phyloP scores from a whole-genome alignment of 768 basidiomycete genomes.

The Mrakia gelida region DNA sequence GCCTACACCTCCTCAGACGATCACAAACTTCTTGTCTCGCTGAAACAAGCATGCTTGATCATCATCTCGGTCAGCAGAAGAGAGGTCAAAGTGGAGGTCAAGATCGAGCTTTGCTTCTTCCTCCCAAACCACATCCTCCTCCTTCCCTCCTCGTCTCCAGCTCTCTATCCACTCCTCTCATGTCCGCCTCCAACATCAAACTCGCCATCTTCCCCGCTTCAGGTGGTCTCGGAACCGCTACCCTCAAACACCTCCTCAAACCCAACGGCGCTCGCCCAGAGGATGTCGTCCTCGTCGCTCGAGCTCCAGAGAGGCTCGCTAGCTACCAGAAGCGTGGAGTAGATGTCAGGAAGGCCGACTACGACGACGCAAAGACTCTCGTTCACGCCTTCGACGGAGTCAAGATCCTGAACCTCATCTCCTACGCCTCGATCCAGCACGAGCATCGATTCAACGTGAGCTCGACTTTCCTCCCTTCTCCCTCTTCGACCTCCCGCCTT shows the following conservation, averaged over 20 bases:
- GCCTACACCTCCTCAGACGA: too few species aligned
- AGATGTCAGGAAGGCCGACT: constrained; percentile 22
- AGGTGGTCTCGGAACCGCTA: constrained; percentile 32
- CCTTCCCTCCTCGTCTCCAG: not conserved
- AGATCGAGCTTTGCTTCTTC: too few species aligned
- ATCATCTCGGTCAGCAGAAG: too few species aligned
- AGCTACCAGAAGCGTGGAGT: not conserved
- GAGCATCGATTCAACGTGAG: constrained; percentile 31
- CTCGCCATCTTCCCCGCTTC: constrained; percentile 35
- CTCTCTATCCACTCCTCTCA: not conserved
- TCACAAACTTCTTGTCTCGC: too few species aligned
- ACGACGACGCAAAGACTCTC: constrained; percentile 23
- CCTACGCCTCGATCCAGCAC: constrained; percentile 25
- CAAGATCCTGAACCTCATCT: constrained; percentile 31
- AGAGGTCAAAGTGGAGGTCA: too few species aligned
- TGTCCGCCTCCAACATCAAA: not conserved
- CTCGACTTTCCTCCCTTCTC: not conserved
- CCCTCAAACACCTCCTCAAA: constrained; percentile 16
- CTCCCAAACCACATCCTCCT: too few species aligned
- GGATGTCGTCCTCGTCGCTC: constrained; percentile 8
- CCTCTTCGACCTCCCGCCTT: not conserved
- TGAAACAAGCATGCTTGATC: too few species aligned
- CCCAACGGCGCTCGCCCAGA: not conserved
- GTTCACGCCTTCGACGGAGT: constrained; percentile 26
- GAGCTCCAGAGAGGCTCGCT: not conserved